Evolutionary conservation across 768 basidiomycete genomes (phyloP), one percentile per base, ranked within the genome.

Genomic region (Grammothele lineata): DNA sequence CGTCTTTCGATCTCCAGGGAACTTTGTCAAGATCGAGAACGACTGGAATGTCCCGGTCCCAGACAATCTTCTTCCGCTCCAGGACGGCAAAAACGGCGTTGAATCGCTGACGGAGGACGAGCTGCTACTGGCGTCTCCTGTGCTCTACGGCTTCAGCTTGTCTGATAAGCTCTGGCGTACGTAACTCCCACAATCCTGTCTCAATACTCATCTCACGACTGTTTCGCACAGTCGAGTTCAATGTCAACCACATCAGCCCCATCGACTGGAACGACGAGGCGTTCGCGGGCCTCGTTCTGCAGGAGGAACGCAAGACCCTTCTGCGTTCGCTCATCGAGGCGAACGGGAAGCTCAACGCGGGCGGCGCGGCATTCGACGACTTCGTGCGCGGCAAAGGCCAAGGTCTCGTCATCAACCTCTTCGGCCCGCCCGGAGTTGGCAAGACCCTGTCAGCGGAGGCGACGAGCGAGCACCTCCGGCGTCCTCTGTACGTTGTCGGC

Each of bases 141-240:
- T 77, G 19, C 72, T 83, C 2, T 77, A 77, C 44, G 81, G 81
- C 0, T 85, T 83, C 60, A 81, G 79, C 60, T 57, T 85, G 25
- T 54, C 64, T 3, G 78, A 78, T 51, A 82, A 83, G 61, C 50
- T 72, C 6, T 82, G 81, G 80, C 61, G 50, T 51, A 26, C 18
- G 50, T 37, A 6, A 3, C n/a, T n/a, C n/a, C n/a, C n/a, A n/a
- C n/a, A n/a, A n/a, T n/a, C n/a, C n/a, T 6, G 17, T 22, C 23
- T 25, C 17, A 3, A 7, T 0, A 21, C 21, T 14, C 33, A 1
- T 7, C 27, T 30, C 27, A 30, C n/a, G 4, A n/a, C 14, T 24
- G 17, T 6, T 7, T 19, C 1, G 14, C n/a, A 14, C 49, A 83
- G 80, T 83, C 48, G 80, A 79, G 57, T 78, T 84, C 57, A 75